These are phyloP conservation scores for Herpetomonas samuelpessoai DNA, from an alignment of 208 protist genomes.

Conservation along the genomic window DNA sequence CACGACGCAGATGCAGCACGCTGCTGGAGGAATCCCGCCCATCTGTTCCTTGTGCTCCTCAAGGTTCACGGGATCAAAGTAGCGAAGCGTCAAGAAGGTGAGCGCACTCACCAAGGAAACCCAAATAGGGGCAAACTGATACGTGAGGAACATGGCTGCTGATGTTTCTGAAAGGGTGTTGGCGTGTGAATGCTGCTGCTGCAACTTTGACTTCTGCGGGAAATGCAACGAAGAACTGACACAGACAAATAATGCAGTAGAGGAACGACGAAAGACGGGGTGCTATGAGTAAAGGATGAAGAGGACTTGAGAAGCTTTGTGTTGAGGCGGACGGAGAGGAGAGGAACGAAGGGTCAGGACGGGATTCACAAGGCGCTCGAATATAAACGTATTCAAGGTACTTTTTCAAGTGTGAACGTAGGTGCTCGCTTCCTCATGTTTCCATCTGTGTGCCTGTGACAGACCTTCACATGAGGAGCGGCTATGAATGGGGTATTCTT, in stretches of 20 bases:
- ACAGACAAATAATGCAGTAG: not conserved
- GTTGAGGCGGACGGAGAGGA: too few species aligned
- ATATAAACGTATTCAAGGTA: too few species aligned
- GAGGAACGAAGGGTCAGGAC: too few species aligned
- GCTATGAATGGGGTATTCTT: too few species aligned
- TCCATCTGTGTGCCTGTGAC: too few species aligned
- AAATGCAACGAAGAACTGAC: not conserved
- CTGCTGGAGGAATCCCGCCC: conserved; percentile 44
- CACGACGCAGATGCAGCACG: conserved; percentile 38
- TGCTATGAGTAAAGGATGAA: conserved; percentile 6
- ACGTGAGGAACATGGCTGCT: conserved; percentile 69
- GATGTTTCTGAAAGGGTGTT: not conserved
- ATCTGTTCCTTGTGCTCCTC: conserved; percentile 54
- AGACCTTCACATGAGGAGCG: too few species aligned
- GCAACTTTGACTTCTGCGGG: too few species aligned
- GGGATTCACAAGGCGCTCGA: too few species aligned
- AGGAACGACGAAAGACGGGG: conserved; percentile 1
- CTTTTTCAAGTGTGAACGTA: too few species aligned
- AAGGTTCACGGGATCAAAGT: conserved; percentile 60
- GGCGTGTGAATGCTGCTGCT: not conserved
- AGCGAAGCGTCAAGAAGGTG: conserved; percentile 54
- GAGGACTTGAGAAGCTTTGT: too few species aligned
- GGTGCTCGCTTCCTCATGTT: too few species aligned
- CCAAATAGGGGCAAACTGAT: conserved; percentile 50
- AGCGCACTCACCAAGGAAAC: conserved; percentile 39